These are phyloP conservation scores for Glycine latifolia DNA, from an alignment of 306 rosid species.

Conservation along the genomic window DNA sequence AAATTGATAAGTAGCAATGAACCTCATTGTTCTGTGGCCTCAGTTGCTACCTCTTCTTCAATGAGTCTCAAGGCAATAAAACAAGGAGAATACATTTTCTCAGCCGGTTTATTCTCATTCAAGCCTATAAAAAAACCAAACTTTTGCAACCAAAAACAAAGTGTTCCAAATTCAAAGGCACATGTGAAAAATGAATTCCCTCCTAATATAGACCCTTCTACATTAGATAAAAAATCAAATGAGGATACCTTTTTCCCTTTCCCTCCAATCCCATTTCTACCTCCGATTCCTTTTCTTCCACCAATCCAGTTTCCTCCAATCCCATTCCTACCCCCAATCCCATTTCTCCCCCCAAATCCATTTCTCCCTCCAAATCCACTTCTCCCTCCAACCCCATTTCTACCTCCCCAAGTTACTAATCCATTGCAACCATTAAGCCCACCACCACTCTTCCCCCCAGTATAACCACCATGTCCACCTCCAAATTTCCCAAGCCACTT, in stretches of 20 bases:
- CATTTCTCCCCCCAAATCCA: background rate
- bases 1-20: slow-evolving; percentile 67
- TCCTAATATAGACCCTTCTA: background rate
- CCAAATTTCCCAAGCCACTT: background rate
- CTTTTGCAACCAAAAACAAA: slow-evolving; percentile 64
- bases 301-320: background rate
- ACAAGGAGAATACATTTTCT: slow-evolving; percentile 65
- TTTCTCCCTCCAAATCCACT: background rate
- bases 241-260: slow-evolving; percentile 21
- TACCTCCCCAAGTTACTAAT: too few species aligned
- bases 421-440: background rate
- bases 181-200: background rate
- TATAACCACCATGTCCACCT: background rate
- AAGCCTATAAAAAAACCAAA: slow-evolving; percentile 68
- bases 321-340: background rate
- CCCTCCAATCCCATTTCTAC: slow-evolving; percentile 65
- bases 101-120: slow-evolving; percentile 89
- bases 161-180: slow-evolving; percentile 44
- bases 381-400: background rate
- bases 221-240: background rate
- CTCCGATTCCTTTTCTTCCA: slow-evolving; percentile 58
- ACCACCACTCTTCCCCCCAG: background rate
- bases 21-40: slow-evolving; percentile 72
- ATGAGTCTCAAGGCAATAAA: slow-evolving; percentile 60
- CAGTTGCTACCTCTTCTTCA: slow-evolving; percentile 62